Evolutionary conservation across 139 green algal species (phyloP).

Genomic region (Nannochloris sp.): DNA sequence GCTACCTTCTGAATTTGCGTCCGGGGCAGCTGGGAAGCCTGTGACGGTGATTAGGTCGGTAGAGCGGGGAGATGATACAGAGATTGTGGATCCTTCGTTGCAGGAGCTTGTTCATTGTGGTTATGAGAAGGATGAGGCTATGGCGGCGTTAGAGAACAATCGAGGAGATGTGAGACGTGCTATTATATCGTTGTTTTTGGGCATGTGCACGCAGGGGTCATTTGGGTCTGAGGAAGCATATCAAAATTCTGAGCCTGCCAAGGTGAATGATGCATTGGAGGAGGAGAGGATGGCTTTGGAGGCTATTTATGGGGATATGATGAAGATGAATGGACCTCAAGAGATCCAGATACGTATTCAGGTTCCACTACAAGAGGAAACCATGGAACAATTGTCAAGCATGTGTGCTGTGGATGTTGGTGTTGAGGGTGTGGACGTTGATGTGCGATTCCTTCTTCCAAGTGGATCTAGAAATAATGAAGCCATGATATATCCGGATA

Average conservation of each 20-base stretch:
- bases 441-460: no score
- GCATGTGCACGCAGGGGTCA: no score
- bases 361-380: no score
- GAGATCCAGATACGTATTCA: no score
- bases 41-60: slow-evolving; percentile 18
- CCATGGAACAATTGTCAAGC: no score
- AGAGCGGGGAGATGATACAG: not conserved
- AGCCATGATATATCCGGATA: slow-evolving; percentile 30
- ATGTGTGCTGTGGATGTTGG: no score
- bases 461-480: no score
- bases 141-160: no score
- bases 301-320: slow-evolving; percentile 53
- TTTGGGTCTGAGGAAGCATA: not conserved
- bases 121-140: slow-evolving; percentile 12
- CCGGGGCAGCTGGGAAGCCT: slow-evolving; percentile 37
- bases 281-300: slow-evolving; percentile 64
- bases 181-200: no score
- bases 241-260: not conserved
- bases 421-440: no score
- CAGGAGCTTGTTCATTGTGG: slow-evolving; percentile 32
- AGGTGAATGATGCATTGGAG: slow-evolving; percentile 24
- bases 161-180: no score
- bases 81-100: slow-evolving; percentile 22
- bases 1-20: slow-evolving; percentile 49
- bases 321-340: no score